Percentiles rank a stretch among this genome's conserved stretches.
phyloP scores from a whole-genome alignment of 2,329 filamentous ascomycete genomes.

The Trichoderma sp. region DNA sequence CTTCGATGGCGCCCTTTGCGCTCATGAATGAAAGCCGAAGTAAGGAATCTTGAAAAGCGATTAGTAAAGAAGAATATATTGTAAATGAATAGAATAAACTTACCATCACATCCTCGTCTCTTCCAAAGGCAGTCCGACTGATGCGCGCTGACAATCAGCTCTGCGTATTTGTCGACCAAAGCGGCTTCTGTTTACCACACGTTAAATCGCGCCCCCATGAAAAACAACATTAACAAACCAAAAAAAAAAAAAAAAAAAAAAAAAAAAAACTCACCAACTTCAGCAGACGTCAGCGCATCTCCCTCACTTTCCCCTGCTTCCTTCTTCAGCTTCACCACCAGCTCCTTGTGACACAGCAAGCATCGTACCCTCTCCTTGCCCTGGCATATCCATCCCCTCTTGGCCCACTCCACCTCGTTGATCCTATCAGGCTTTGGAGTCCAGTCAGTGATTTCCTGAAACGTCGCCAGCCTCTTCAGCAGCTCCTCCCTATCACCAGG shows the following conservation, averaged over 20 bases:
- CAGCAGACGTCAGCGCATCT: constrained; percentile 53
- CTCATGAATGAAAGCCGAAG: constrained; percentile 63
- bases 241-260: background rate
- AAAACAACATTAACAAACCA: background rate
- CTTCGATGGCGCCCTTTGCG: constrained; percentile 54
- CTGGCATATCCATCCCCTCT: constrained; percentile 84
- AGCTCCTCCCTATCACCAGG: constrained; percentile 84
- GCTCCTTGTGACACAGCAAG: constrained; percentile 76
- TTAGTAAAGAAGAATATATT: background rate
- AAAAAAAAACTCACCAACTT: constrained; percentile 49
- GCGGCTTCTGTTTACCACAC: constrained; percentile 48
- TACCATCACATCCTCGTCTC: constrained; percentile 82
- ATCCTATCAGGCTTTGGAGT: constrained; percentile 84
- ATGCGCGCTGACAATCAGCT: constrained; percentile 72
- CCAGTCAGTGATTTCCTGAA: constrained; percentile 89
- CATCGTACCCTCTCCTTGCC: constrained; percentile 82
- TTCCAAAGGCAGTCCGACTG: constrained; percentile 82
- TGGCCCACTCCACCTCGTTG: constrained; percentile 91
- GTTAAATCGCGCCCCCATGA: constrained; percentile 22
- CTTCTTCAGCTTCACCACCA: constrained; percentile 74
- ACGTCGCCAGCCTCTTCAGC: constrained; percentile 76
- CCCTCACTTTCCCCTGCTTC: constrained; percentile 55
- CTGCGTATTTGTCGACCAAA: constrained; percentile 71
- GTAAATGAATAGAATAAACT: constrained; percentile 24
- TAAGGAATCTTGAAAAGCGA: constrained; percentile 46